Base-by-base conservation (phyloP, 2,329 filamentous ascomycete genomes). In the Calonectria montana region DNA sequence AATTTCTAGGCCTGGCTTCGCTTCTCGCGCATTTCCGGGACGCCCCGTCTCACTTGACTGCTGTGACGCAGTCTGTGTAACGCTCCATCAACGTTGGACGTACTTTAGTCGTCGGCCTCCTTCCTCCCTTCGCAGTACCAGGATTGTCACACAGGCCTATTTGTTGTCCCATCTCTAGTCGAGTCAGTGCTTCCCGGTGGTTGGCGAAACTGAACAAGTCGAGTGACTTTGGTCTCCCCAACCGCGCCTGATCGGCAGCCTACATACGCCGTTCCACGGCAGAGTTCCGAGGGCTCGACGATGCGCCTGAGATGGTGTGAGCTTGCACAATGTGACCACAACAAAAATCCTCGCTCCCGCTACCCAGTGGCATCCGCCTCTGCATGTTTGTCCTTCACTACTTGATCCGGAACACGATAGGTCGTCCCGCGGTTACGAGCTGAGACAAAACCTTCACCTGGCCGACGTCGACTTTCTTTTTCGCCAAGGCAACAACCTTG, bases 241-340 rank as follows among this genome's bases (percentile, higher is more conserved):
- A 31, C 65, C 65, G 41, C 45, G 45, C 47, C 45, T 63, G 68
- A 70, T 70, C 55, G 55, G 63, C 68, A 45, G 29, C 55, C 25
- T 41, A 59, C 63, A 45, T 53, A 9, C 21, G 55, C 35, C 48
- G 63, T 47, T 66, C 23, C 68, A 57, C 57, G 21, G 50, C 15
- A 39, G 35, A 37, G 39, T 29, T 29, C 27, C 68, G 29, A 67
- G 27, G 59, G 63, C 63, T 70, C 39, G 55, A 63, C 55, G 55
- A 63, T 48, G 63, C 68, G 55, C 55, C 55, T 27, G 55, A 39
- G 21, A 50, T 61, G 37, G 55, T 48, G 53, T 63, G 29, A 25
- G 55, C 45, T 63, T 23, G 37, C 57, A 31, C 53, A 23, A 47
- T 39, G 63, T 67, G 63, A 67, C 43, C 50, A 43, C 16, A 10